Base-by-base conservation (phyloP, 306 rosid genomes). In the Prunus mira region DNA sequence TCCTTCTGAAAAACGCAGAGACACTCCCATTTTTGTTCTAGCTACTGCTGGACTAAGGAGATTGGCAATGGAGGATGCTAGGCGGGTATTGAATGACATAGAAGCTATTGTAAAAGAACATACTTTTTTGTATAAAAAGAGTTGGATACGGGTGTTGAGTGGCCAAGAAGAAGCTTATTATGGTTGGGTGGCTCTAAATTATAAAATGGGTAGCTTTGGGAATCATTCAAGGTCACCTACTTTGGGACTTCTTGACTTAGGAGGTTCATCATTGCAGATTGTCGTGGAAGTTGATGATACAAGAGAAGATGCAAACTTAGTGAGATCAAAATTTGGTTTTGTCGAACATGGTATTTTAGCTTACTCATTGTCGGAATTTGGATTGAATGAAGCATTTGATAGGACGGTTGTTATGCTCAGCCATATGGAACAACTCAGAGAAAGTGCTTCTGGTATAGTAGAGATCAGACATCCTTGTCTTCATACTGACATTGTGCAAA, bases 181-280 rank as follows among this genome's bases (percentile, higher is more conserved):
- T 84, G 97, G 96, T 56, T 91, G 97, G 98, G 87, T 93, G 51
- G 97, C 97, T 77, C 86, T 91, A 84, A 91, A 91, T 68, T 91
- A 88, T 46, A 89, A 84, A 84, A 87, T 88, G 92, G 92, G 87
- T 32, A 78, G 78, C 32, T 85, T 91, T 71, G 60, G 49, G 80
- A 77, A 50, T 72, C 58, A 78, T 78, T 71, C 78, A 6, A 67
- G 78, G 64, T 64, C 84, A 24, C 83, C 91, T 28, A 84, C 89
- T 64, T 87, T 86, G 86, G 98, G 96, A 50, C 86, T 93, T 80
- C 84, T 89, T 69, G 98, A 91, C 87, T 79, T 93, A 82, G 97
- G 97, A 73, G 96, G 97, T 65, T 93, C 98, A 3, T 93, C 98
- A 1, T 83, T 93, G 89, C 93, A 93, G 85, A 81, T 89, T 65